phyloP scores from a whole-genome alignment of 2,329 filamentous ascomycete species.

The Furcasterigmium furcatum region DNA sequence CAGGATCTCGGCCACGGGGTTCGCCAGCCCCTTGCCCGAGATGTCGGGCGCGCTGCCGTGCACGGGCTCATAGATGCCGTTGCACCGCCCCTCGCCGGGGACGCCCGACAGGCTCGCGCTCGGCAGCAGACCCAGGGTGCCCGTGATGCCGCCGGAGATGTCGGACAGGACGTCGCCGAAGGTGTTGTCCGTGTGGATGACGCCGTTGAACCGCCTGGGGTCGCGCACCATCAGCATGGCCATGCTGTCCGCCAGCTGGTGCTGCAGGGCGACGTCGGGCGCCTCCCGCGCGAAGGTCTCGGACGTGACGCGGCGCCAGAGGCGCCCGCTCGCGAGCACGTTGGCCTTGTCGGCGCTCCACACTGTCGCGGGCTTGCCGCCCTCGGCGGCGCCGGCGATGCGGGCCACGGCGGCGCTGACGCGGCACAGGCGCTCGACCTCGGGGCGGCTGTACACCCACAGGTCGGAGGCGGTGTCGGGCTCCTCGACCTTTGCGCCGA shows the following conservation, averaged over 20 bases:
- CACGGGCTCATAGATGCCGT: conserved; percentile 65
- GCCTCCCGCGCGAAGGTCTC: conserved; percentile 38
- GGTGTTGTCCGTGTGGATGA: conserved; percentile 44
- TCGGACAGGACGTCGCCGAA: conserved; percentile 46
- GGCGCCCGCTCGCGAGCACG: conserved; percentile 44
- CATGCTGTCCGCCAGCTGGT: conserved; percentile 45
- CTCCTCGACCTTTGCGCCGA: conserved; percentile 42
- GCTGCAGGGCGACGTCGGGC: conserved; percentile 34
- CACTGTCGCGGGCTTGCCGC: conserved; percentile 33
- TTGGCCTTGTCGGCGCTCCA: conserved; percentile 51
- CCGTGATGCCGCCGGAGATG: conserved; percentile 40
- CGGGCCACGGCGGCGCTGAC: conserved; percentile 41
- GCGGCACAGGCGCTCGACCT: conserved; percentile 43
- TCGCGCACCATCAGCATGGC: conserved; percentile 45
- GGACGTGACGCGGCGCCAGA: conserved; percentile 42
- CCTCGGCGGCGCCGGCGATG: conserved; percentile 20
- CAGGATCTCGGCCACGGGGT: conserved; percentile 69
- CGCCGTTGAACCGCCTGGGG: conserved; percentile 42
- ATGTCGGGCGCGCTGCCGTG: conserved; percentile 68
- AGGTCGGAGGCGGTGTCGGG: conserved; percentile 40
- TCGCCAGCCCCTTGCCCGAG: conserved; percentile 67
- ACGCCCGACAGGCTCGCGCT: conserved; percentile 41
- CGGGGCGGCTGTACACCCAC: conserved; percentile 39
- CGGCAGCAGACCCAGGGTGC: conserved; percentile 40
- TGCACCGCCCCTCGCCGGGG: conserved; percentile 37